phyloP scores from a whole-genome alignment of 2,329 filamentous ascomycete genomes.

The Penicillium janthinellum region DNA sequence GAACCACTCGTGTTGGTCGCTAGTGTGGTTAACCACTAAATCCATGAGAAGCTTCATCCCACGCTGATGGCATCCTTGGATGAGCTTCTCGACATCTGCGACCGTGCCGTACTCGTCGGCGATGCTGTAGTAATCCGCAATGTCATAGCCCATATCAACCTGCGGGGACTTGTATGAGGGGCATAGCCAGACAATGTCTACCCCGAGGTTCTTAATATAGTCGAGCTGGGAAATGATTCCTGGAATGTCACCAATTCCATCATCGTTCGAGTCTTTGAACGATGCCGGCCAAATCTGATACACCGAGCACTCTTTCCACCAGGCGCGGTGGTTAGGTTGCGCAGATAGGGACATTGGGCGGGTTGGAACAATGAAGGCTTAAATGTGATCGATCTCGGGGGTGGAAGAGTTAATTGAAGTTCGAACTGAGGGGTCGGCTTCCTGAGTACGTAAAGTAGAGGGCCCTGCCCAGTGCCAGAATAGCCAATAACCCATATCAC shows the following conservation, averaged over 20 bases:
- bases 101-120: conserved; percentile 68
- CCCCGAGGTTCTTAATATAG: conserved; percentile 63
- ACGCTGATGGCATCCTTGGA: conserved; percentile 60
- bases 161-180: conserved; percentile 56
- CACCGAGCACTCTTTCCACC: conserved; percentile 62
- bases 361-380: background rate
- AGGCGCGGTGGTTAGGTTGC: conserved; percentile 38
- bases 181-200: conserved; percentile 62
- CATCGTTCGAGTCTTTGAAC: conserved; percentile 54
- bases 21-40: conserved; percentile 77
- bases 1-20: conserved; percentile 72
- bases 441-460: conserved; percentile 9
- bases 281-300: conserved; percentile 64
- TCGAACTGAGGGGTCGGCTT: background rate
- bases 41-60: conserved; percentile 74
- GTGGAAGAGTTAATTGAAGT: background rate
- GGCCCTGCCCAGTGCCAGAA: conserved; percentile 1
- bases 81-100: conserved; percentile 64
- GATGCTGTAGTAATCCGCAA: conserved; percentile 65
- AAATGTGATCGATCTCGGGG: background rate
- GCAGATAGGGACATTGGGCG: conserved; percentile 18
- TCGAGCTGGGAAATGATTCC: conserved; percentile 67
- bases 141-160: conserved; percentile 58
- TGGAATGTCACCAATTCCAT: conserved; percentile 65
- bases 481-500: conserved; percentile 16